Percentiles rank a stretch among this genome's conserved stretches.
phyloP scores from a whole-genome alignment of 1,284 basidiomycete species.

The Phylloboletellus chloephorus region DNA sequence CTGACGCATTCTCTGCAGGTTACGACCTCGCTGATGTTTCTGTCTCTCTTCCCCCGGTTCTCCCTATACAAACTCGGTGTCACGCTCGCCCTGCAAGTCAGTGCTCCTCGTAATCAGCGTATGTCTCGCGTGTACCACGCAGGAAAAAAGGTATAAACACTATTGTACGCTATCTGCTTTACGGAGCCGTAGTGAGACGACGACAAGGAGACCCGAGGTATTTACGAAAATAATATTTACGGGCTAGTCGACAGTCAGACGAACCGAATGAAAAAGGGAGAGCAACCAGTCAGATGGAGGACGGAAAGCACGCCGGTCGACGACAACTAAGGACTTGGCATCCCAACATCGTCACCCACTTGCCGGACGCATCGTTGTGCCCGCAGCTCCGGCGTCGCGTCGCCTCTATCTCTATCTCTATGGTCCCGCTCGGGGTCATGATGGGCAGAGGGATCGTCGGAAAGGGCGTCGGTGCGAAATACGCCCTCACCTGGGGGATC shows the following conservation, averaged over 20 bases:
- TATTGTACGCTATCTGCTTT: conserved; percentile 22
- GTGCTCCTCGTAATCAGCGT: too few relatives aligned
- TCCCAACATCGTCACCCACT: conserved; percentile 29
- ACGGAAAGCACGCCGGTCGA: neutral
- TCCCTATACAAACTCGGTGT: too few relatives aligned
- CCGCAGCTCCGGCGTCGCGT: conserved; percentile 28
- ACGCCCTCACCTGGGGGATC: conserved; percentile 23
- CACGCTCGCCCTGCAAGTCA: too few relatives aligned
- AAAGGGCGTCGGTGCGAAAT: conserved; percentile 20
- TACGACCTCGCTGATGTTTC: too few relatives aligned
- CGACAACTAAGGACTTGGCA: conserved; percentile 26
- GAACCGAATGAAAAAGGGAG: conserved; percentile 15
- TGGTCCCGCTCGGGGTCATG: conserved; percentile 23
- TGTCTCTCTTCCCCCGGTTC: too few relatives aligned
- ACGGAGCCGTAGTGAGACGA: conserved; percentile 4
- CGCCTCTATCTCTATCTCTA: conserved; percentile 29
- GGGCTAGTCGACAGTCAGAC: conserved; percentile 14
- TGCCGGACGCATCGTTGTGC: conserved; percentile 26
- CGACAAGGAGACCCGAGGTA: conserved; percentile 19
- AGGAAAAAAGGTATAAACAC: conserved; percentile 23
- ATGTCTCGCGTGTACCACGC: too few relatives aligned
- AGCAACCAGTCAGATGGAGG: conserved; percentile 2
- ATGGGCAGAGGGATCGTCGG: too few relatives aligned
- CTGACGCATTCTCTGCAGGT: too few relatives aligned
- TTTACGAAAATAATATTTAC: conserved; percentile 22